A percentile compares a stretch with the other conserved stretches of the same genome.
Conservation (phyloP, 495 filamentous ascomycete species). For the Pyrenopolyporus hunteri region DNA sequence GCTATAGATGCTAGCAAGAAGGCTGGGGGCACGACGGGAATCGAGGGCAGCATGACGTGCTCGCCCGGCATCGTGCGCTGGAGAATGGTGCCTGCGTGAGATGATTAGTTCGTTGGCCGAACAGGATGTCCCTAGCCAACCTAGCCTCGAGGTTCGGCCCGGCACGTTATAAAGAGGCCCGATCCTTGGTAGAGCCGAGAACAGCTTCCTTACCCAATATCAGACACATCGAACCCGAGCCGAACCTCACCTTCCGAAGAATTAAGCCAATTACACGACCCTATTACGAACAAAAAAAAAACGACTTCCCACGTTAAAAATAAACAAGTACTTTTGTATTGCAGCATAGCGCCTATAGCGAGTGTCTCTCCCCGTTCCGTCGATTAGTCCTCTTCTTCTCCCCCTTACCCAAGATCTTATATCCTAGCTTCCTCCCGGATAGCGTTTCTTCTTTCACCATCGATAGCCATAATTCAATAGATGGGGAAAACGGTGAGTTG, state of each 20-base stretch:
- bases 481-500: slow-evolving; percentile 12
- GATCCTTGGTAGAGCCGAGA: not conserved
- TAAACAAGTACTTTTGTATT: slow-evolving; percentile 37
- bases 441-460: slow-evolving; percentile 5
- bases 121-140: too few species aligned
- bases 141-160: too few species aligned
- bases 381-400: not conserved
- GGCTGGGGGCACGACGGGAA: slow-evolving; percentile 7
- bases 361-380: slow-evolving; percentile 29
- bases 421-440: slow-evolving; percentile 4
- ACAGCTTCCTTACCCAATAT: not conserved
- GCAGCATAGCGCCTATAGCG: slow-evolving; percentile 40
- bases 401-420: slow-evolving; percentile 1
- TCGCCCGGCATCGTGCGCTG: slow-evolving; percentile 25
- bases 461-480: slow-evolving; percentile 13
- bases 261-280: not conserved
- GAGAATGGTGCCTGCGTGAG: slow-evolving; percentile 22
- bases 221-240: not conserved
- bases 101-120: not conserved
- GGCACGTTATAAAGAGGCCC: not conserved
- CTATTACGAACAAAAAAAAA: slow-evolving; percentile 1
- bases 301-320: slow-evolving; percentile 15
- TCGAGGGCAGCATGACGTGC: slow-evolving; percentile 31
- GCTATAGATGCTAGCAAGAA: slow-evolving; percentile 9
- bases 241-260: not conserved